Base-by-base conservation (phyloP, 345 rosid genomes). In the Citrus trifoliata region DNA sequence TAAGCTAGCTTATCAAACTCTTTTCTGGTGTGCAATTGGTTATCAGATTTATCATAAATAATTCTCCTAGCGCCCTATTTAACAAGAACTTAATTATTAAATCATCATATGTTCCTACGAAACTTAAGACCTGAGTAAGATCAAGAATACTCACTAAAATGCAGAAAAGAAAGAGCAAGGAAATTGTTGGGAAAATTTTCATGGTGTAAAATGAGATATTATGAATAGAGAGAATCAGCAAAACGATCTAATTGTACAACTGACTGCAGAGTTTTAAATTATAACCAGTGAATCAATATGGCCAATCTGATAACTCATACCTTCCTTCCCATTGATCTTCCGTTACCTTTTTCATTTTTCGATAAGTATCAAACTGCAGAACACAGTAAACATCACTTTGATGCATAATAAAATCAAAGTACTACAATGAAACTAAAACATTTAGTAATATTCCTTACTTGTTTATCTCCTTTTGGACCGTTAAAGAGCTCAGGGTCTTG, bases 401-500 rank as follows among this genome's bases (percentile, higher is more conserved):
- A 46, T 64, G 30, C 12, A 59, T 14, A 35, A 24, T 62, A 65
- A 56, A 27, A 37, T 51, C 3, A 18, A 24, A n/a, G 22, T 62
- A 18, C 16, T 70, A 7, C 4, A 60, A 28, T 21, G 16, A 60
- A 65, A 24, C 33, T 35, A 59, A 35, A 72, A 28, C 28, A 46
- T 7, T 70, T 48, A 22, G 18, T 46, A 18, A 16, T 1, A 58
- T 64, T 70, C 76, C 90, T 83, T 82, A 92, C 99, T 83, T 96
- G 99, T 84, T 73, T 93, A 74, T 96, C 97, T 73, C 98, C 97
- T 88, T 89, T 94, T 28, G 97, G 97, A 74, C 98, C 98, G 78
- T 87, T 90, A 76, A 96, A 94, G 72, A 94, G 94, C 66, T 90
- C 80, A 42, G 97, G 99, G 79, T 96, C 99, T n/a, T 89, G 80